Evolutionary conservation across 345 rosid species (phyloP), one percentile per base, ranked within the genome.

Genomic region (Erucastrum elatum): DNA sequence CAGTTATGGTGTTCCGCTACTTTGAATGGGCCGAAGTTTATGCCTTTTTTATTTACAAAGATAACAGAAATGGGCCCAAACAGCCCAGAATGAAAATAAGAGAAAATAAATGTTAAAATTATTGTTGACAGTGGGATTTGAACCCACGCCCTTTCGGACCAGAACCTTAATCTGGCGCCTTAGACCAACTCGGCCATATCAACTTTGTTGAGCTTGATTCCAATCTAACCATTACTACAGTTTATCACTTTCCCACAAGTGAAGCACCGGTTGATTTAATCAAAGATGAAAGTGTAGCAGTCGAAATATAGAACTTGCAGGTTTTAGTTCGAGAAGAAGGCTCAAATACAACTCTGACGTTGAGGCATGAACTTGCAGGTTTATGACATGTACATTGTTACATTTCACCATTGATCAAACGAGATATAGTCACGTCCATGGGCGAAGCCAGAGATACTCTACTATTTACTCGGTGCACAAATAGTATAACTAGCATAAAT

Each of bases 71-170:
- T 60, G 64, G 17, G 37, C 37, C 65, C 3, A 61, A 29, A 51
- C n/a, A 13, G 37, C 65, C 17, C 37, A 29, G 4, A 61, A 29
- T 0, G 16, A 3, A 16, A 30, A 8, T 1, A 7, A 66, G 25
- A 2, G 70, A 49, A 21, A 66, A 41, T 10, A 41, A 41, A 41
- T 3, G 49, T 10, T 6, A 63, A 16, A 30, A 1, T 8, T 3
- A 1, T 51, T 87, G 96, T 94, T 84, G 93, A 91, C 87, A 90
- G 90, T 91, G 96, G 93, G 91, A 87, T 93, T 95, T 86, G 93
- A 91, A 93, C 91, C 96, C 92, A 89, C 91, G 92, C 91, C 93
- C 94, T 95, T 93, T 90, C 97, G 92, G 94, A 93, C 97, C 93
- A 91, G 93, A 89, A 91, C 98, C 99, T 91, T 90, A 93, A 91